phyloP scores from a whole-genome alignment of 768 basidiomycete species.

The Agaricus blazei region DNA sequence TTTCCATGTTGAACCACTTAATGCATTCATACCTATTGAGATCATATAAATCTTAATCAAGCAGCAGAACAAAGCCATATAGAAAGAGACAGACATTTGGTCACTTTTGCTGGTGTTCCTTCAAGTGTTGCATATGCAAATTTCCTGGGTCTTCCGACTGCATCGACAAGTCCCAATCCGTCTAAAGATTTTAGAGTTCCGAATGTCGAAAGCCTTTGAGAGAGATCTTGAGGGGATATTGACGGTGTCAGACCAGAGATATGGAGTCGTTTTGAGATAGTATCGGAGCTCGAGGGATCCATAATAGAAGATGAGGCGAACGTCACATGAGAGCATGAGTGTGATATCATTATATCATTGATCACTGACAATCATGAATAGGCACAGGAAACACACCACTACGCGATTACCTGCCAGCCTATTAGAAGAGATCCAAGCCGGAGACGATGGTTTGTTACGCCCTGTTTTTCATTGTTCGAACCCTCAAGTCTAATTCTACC shows the following conservation, averaged over 20 bases:
- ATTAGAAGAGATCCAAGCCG: conserved; percentile 2
- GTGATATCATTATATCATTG: no score
- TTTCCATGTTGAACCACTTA: conserved; percentile 85
- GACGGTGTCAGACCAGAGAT: conserved; percentile 72
- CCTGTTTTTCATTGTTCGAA: background rate
- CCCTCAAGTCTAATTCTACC: background rate
- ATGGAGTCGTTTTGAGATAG: conserved; percentile 24
- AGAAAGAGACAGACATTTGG: conserved; percentile 49
- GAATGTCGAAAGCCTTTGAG: conserved; percentile 54
- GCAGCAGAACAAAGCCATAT: background rate
- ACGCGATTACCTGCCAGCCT: conserved; percentile 1
- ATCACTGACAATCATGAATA: background rate
- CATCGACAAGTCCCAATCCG: conserved; percentile 63
- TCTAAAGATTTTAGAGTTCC: conserved; percentile 66
- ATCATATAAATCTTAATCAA: background rate
- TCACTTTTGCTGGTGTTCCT: conserved; percentile 50
- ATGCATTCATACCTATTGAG: conserved; percentile 19
- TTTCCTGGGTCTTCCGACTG: conserved; percentile 58
- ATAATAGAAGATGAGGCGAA: no score
- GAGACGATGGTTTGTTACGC: background rate
- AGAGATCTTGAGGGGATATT: conserved; percentile 53
- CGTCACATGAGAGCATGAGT: no score
- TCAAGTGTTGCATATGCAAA: conserved; percentile 75
- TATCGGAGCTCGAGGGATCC: no score
- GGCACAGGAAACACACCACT: background rate